These are phyloP conservation scores for Naganishia albida DNA, from an alignment of 1,284 basidiomycete species.

Conservation along the genomic window DNA sequence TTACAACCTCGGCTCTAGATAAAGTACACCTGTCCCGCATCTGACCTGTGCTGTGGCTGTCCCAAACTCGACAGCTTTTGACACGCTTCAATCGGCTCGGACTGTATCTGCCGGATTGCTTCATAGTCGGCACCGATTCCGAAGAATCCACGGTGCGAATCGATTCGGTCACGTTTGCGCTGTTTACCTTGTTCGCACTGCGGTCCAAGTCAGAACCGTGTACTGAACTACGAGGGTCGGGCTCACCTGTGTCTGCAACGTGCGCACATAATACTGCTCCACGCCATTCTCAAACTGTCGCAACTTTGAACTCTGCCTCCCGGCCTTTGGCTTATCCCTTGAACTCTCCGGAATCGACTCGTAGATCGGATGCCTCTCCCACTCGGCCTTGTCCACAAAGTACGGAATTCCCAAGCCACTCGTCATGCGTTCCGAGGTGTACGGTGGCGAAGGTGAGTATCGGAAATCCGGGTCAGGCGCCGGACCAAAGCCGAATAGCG, in stretches of 20 bases:
- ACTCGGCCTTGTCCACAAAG: conserved; percentile 80
- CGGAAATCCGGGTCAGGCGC: conserved; percentile 79
- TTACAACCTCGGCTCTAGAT: conserved; percentile 16
- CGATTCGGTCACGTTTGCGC: conserved; percentile 57
- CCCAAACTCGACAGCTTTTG: conserved; percentile 62
- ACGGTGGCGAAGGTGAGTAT: conserved; percentile 61
- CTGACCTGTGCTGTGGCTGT: conserved; percentile 21
- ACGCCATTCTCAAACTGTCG: conserved; percentile 58
- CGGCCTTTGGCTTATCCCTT: conserved; percentile 58
- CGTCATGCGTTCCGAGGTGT: conserved; percentile 68
- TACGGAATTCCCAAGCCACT: conserved; percentile 71
- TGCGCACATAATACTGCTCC: conserved; percentile 70
- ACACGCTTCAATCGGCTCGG: conserved; percentile 61
- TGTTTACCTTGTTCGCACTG: conserved; percentile 42
- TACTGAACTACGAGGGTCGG: background rate
- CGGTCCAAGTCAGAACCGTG: conserved; percentile 14
- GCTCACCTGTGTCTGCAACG: conserved; percentile 71
- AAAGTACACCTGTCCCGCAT: conserved; percentile 18
- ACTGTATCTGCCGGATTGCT: conserved; percentile 56
- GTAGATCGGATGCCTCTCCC: conserved; percentile 69
- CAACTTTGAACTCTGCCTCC: conserved; percentile 45
- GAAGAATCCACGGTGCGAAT: conserved; percentile 78
- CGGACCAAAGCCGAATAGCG: conserved; percentile 63
- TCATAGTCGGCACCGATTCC: conserved; percentile 87
- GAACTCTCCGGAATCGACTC: conserved; percentile 65